These are phyloP conservation scores for Cucumis melo DNA, from an alignment of 306 rosid genomes.

Conservation along the genomic window DNA sequence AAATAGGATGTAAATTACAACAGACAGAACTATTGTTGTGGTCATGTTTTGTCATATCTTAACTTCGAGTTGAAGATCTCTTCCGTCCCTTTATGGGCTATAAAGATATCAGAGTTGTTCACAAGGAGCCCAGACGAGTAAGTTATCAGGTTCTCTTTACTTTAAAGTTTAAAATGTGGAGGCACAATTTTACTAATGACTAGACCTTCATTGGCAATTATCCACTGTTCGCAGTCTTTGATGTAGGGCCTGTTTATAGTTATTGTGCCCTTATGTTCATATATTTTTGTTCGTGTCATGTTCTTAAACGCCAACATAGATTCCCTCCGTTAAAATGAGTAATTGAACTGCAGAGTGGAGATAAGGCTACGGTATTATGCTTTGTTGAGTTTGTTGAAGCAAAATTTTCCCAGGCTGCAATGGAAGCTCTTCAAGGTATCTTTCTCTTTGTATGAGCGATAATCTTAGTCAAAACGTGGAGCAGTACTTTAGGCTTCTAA, in stretches of 20 bases:
- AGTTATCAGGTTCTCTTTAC: slow-evolving; percentile 16
- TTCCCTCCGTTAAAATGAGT: slow-evolving; percentile 10
- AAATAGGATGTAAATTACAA: neutral
- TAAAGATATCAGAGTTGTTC: slow-evolving; percentile 56
- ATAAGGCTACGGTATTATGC: slow-evolving; percentile 54
- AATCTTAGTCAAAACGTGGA: neutral
- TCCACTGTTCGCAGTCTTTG: neutral
- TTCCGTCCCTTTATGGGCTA: slow-evolving; percentile 76
- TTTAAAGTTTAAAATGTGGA: neutral
- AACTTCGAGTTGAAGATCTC: slow-evolving; percentile 37
- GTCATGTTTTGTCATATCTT: slow-evolving; percentile 31
- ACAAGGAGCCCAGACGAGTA: slow-evolving; percentile 82
- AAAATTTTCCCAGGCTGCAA: slow-evolving; percentile 49
- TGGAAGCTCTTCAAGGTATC: slow-evolving; percentile 59
- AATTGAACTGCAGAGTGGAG: slow-evolving; percentile 49
- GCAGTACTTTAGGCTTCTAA: neutral
- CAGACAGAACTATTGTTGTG: slow-evolving; percentile 1
- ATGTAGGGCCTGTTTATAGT: neutral
- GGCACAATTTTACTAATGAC: neutral
- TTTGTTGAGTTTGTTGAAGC: slow-evolving; percentile 61
- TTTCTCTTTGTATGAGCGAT: neutral
- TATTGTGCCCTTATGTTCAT: neutral
- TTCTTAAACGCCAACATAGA: slow-evolving; percentile 5
- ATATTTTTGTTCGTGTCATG: neutral
- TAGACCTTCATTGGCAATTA: neutral